Base-by-base conservation (phyloP, 2,329 filamentous ascomycete genomes). In the Venturia oleaginea region DNA sequence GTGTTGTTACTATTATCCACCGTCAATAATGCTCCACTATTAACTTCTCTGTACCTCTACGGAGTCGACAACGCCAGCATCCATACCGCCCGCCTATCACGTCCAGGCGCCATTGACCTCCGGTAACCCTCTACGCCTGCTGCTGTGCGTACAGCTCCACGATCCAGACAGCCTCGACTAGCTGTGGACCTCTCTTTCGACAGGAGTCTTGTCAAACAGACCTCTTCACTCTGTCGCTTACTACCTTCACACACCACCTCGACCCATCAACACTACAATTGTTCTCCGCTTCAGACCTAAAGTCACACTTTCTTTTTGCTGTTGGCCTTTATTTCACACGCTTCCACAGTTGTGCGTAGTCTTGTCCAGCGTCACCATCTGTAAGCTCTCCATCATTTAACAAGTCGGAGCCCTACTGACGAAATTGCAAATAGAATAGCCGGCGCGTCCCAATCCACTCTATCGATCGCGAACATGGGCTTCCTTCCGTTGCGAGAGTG, bases 1-100 rank as follows among this genome's bases (percentile, higher is more conserved):
- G 51, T 57, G 27, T 57, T 57, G 51, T 57, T 57, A 19, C 51
- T n/a, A n/a, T 34, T 17, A 32, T 57, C 30, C 51, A 57, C 51
- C 27, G 13, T 34, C 30, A 57, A 57, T 34, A 57, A 57, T 57
- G 51, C 51, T 57, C 30, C 51, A 34, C 51, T 34, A n/a, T 34
- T 57, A 57, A 22, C 51, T 57, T n/a, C 51, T 57, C 51, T 30
- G 27, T 34, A 19, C 48, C 17, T 51, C 51, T n/a, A 6, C 51
- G 32, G 51, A 57, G 51, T 34, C 13, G 1, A 34, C 27, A 57
- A 32, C 30, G 30, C 27, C 51, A 57, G 30, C 51, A 34, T 57
- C 27, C 13, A 30, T 57, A 32, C 15, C 27, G 11, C 13, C 15
- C 30, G 51, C 51, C 30, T 30, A 57, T 34, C 6, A 30, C 51